Conservation (phyloP, 208 protist species). For the Borovskyia barvae region DNA sequence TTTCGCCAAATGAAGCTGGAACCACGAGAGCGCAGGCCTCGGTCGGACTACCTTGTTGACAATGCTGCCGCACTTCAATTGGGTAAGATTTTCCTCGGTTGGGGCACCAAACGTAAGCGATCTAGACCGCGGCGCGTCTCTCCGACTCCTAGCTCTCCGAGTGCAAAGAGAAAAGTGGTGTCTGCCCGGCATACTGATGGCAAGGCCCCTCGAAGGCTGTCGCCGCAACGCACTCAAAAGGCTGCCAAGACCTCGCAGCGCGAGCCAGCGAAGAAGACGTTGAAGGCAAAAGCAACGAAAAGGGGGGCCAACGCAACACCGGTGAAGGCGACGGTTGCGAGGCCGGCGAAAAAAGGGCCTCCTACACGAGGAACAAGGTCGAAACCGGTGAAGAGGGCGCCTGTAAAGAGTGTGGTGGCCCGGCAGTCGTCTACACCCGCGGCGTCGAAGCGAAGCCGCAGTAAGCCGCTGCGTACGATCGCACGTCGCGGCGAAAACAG, state of each 20-base stretch:
- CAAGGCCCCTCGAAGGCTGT: too few relatives aligned
- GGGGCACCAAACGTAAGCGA: conserved; percentile 21
- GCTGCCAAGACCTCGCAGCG: background rate
- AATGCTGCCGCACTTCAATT: conserved; percentile 30
- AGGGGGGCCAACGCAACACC: too few relatives aligned
- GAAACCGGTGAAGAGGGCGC: background rate
- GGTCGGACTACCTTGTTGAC: conserved; percentile 35
- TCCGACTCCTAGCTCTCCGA: too few relatives aligned
- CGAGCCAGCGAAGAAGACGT: background rate
- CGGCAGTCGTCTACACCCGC: too few relatives aligned
- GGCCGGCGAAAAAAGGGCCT: background rate
- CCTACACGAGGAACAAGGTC: background rate
- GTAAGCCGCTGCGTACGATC: too few relatives aligned
- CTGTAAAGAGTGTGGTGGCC: too few relatives aligned
- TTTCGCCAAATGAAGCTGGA: conserved; percentile 47
- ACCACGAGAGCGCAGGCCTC: conserved; percentile 19
- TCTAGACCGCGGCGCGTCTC: too few relatives aligned
- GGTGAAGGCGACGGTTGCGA: background rate
- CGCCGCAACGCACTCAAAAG: background rate
- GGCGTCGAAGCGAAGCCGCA: too few relatives aligned
- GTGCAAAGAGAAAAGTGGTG: too few relatives aligned
- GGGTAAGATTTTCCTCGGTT: conserved; percentile 32
- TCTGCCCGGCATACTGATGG: too few relatives aligned
- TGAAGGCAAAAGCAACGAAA: background rate
- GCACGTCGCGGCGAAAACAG: too few relatives aligned